A percentile compares a stretch with the other conserved stretches of the same genome.
These are phyloP conservation scores for Moricandia arvensis DNA, from an alignment of 345 rosid genomes.

Conservation along the genomic window DNA sequence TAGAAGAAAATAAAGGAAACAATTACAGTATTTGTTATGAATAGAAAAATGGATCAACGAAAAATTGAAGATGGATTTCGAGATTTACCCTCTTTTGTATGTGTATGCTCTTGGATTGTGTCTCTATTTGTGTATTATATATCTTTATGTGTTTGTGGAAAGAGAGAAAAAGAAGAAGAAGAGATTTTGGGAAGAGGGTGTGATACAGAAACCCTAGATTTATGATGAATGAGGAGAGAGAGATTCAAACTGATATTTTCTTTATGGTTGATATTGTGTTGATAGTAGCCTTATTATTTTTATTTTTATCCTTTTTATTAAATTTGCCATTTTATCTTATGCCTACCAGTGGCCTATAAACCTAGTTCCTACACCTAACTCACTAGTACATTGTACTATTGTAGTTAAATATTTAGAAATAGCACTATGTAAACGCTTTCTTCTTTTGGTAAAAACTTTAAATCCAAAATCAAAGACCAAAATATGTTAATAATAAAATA, in stretches of 20 bases:
- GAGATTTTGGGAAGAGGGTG: constrained; percentile 7
- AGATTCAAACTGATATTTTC: not conserved
- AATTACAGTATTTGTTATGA: constrained; percentile 27
- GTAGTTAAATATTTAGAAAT: too few relatives aligned
- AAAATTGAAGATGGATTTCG: constrained; percentile 23
- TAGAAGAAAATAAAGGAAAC: not conserved
- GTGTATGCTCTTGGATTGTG: constrained; percentile 14
- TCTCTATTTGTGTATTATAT: not conserved
- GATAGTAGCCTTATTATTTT: not conserved
- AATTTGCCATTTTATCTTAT: not conserved
- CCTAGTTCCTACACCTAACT: constrained; percentile 1
- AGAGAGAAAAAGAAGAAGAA: not conserved
- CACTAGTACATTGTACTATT: constrained; percentile 26
- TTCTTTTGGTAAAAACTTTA: too few relatives aligned
- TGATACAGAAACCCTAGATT: constrained; percentile 52
- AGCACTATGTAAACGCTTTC: too few relatives aligned
- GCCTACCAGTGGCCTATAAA: constrained; percentile 24
- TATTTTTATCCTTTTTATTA: too few relatives aligned
- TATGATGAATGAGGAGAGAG: not conserved
- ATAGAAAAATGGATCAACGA: too few relatives aligned
- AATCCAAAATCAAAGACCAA: too few relatives aligned
- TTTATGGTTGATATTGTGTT: too few relatives aligned
- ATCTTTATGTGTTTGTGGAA: not conserved
- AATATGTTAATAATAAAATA: too few relatives aligned
- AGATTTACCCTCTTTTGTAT: constrained; percentile 22